Percentiles rank a stretch among this genome's conserved stretches.
phyloP scores from a whole-genome alignment of 2,329 filamentous ascomycete species.

The Lachnellula hyalina region DNA sequence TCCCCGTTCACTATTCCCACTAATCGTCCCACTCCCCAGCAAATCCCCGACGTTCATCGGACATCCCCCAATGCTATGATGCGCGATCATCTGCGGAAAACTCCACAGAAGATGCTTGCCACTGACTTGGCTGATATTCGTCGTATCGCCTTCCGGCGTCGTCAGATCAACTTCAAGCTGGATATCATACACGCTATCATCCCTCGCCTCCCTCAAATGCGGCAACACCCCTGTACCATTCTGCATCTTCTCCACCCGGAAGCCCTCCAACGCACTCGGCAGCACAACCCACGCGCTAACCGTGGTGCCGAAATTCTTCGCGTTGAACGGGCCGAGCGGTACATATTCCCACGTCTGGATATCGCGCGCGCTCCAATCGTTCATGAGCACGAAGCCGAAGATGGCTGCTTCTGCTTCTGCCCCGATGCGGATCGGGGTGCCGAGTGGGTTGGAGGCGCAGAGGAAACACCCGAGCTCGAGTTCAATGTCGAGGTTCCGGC shows the following conservation, averaged over 20 bases:
- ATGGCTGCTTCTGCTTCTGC: constrained; percentile 61
- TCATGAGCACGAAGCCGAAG: constrained; percentile 77
- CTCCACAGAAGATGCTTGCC: constrained; percentile 71
- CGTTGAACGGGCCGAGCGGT: constrained; percentile 75
- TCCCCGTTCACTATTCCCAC: constrained; percentile 45
- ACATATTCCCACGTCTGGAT: constrained; percentile 83
- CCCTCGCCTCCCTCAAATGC: constrained; percentile 58
- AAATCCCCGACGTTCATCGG: constrained; percentile 69
- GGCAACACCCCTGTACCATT: constrained; percentile 52
- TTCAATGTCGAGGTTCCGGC: constrained; percentile 69
- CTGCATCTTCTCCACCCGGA: constrained; percentile 48
- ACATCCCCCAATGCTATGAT: constrained; percentile 73
- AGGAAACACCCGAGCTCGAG: constrained; percentile 76
- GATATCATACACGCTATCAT: constrained; percentile 62
- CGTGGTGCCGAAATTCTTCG: constrained; percentile 76
- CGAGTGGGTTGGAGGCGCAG: constrained; percentile 58
- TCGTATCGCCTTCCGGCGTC: constrained; percentile 45
- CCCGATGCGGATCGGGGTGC: constrained; percentile 54
- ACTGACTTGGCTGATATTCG: constrained; percentile 55
- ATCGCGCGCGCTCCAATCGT: constrained; percentile 82
- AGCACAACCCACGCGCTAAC: constrained; percentile 77
- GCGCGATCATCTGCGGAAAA: constrained; percentile 77
- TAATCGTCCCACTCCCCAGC: constrained; percentile 75
- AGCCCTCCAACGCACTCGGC: constrained; percentile 68
- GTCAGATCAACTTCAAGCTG: constrained; percentile 60